Evolutionary conservation across 164 flowering plant species (phyloP).

Genomic region (Umbellularia californica): DNA sequence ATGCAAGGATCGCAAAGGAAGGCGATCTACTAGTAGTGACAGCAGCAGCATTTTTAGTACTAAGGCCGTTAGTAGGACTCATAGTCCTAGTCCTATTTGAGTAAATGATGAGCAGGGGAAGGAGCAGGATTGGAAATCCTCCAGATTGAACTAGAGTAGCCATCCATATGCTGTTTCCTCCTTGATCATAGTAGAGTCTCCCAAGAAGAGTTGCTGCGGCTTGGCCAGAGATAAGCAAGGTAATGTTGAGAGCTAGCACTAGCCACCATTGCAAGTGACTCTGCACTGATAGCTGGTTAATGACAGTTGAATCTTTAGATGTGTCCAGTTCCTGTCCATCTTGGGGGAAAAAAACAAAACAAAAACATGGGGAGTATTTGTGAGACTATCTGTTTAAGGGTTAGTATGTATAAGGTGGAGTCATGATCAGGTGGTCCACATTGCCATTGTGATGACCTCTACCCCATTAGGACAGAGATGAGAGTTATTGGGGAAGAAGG

Average conservation of each 20-base stretch:
- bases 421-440: too few relatives aligned
- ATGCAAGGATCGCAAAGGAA: slow-evolving; percentile 6
- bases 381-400: too few relatives aligned
- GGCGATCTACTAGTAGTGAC: not conserved
- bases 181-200: slow-evolving; percentile 28
- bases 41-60: too few relatives aligned
- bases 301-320: slow-evolving; percentile 8
- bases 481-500: too few relatives aligned
- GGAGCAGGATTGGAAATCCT: slow-evolving; percentile 24
- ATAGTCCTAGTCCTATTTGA: not conserved
- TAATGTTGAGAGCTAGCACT: slow-evolving; percentile 20
- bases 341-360: not conserved
- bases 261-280: slow-evolving; percentile 33
- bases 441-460: too few relatives aligned
- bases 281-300: not conserved
- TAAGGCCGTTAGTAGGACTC: too few relatives aligned
- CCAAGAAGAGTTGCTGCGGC: slow-evolving; percentile 25
- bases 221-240: slow-evolving; percentile 28
- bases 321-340: slow-evolving; percentile 4
- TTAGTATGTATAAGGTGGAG: too few relatives aligned
- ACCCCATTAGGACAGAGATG: too few relatives aligned
- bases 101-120: slow-evolving; percentile 15
- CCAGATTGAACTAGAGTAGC: slow-evolving; percentile 28
- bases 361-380: not conserved
- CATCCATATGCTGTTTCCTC: slow-evolving; percentile 36